Percentiles rank a stretch among this genome's conserved stretches.
phyloP scores from a whole-genome alignment of 768 basidiomycete species.

The Mycena sanguinolenta region DNA sequence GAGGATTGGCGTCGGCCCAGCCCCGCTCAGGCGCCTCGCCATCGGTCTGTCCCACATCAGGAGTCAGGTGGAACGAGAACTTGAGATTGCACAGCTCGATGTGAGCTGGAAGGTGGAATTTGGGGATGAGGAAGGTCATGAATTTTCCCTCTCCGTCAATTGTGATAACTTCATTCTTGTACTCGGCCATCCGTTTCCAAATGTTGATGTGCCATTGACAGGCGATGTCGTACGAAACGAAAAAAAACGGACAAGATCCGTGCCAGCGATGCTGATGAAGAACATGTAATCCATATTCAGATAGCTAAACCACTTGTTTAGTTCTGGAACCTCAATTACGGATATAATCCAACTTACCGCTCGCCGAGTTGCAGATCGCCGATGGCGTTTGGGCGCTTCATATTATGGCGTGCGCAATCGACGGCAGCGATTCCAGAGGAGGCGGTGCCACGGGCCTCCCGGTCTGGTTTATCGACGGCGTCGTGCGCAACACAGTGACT shows the following conservation, averaged over 20 bases:
- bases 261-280: conserved; percentile 31
- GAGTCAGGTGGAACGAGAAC: conserved; percentile 42
- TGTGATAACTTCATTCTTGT: background rate
- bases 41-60: conserved; percentile 50
- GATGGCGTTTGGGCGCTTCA: conserved; percentile 27
- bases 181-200: background rate
- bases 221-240: conserved; percentile 42
- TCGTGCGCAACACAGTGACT: background rate
- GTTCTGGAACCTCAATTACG: background rate
- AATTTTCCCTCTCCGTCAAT: background rate
- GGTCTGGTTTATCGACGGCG: background rate
- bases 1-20: conserved; percentile 44
- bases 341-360: conserved; percentile 19
- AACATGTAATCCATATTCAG: conserved; percentile 46
- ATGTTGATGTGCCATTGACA: conserved; percentile 31
- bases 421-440: background rate
- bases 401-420: background rate
- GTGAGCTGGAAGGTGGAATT: conserved; percentile 44
- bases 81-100: conserved; percentile 26
- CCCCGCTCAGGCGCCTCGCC: conserved; percentile 51
- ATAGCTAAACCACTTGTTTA: background rate
- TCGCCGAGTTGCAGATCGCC: conserved; percentile 41
- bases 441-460: background rate
- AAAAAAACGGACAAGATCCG: conserved; percentile 8
- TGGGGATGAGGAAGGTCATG: conserved; percentile 41